Evolutionary conservation across 768 basidiomycete species (phyloP), one percentile per base, ranked within the genome.

Genomic region (Amanita phalloides): DNA sequence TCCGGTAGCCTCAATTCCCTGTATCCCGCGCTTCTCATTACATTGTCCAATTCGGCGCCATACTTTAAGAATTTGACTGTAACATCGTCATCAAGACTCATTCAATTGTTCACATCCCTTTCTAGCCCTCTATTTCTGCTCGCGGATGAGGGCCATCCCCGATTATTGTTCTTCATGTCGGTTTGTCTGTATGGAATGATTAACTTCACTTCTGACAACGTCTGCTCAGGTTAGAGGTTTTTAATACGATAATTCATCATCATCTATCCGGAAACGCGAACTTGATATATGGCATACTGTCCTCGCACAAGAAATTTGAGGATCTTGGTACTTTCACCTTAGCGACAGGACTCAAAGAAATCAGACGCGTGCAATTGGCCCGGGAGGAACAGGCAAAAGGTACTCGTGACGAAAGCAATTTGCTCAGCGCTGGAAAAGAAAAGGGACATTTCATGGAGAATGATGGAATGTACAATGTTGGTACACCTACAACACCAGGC

Each of bases 71-170:
- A 86, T 56, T 72, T 96, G 20, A 82, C 83, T 37, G 79, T 92
- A 45, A 81, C 83, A 30, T 82, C 91, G 10, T 86, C 92, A 3
- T 86, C 88, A 4, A 77, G 89, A 14, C 74, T 99, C 6, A 64
- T 94, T 33, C 92, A 96, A 65, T 76, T 98, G 5, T 91, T 96
- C 68, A 84, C 78, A 26, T 90, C 95, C 0, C 95, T 99, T 63
- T 84, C 91, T 4, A 90, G 85, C 54, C 90, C 96, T 0, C 69
- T 82, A 2, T 97, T 97, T 66, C 69, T 98, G 32, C 68, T 99
- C 17, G 84, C 89, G 2, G 96, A 98, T 56, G 96, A 97, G 66
- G 91, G 94, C 6, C 92, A 97, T 62, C 96, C 96, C 1, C 71
- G 96, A 55, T 68, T 97, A 28, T 75, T 97, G 30, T 98, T 89